Percentiles rank a stretch among this genome's conserved stretches.
Conservation (phyloP, 768 basidiomycete genomes). For the Tulasnella sp. region DNA sequence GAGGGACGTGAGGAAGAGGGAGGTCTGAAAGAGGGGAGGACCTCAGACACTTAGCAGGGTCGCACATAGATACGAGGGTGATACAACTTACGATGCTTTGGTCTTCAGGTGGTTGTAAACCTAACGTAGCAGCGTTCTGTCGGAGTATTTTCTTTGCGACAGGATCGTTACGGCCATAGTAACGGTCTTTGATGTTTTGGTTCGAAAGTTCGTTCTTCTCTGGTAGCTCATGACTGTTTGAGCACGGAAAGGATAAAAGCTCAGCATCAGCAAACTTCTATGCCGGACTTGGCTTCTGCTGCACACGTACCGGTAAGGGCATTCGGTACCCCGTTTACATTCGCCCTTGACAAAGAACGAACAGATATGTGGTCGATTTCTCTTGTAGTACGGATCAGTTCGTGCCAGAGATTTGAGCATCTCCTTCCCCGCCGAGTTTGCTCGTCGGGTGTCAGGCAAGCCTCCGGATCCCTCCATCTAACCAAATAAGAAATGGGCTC, state of each 20-base stretch:
- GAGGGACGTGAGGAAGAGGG: constrained; percentile 77
- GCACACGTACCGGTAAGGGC: constrained; percentile 69
- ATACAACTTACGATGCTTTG: constrained; percentile 68
- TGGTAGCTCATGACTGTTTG: constrained; percentile 80
- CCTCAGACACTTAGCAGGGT: constrained; percentile 3
- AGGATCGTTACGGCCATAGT: constrained; percentile 88
- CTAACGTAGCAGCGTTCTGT: constrained; percentile 72
- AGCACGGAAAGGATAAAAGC: neutral
- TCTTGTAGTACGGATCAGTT: constrained; percentile 95
- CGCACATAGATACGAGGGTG: constrained; percentile 3
- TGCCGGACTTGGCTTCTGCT: neutral
- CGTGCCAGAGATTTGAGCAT: constrained; percentile 94
- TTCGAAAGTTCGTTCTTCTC: constrained; percentile 75
- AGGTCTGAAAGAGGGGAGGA: constrained; percentile 51
- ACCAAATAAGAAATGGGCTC: neutral
- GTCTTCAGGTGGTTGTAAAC: constrained; percentile 88
- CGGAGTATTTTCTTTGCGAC: constrained; percentile 88
- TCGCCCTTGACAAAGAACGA: constrained; percentile 95
- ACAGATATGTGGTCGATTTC: constrained; percentile 90
- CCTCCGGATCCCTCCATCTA: constrained; percentile 72
- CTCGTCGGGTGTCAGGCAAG: constrained; percentile 53
- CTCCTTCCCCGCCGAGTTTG: constrained; percentile 83
- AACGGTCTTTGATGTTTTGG: constrained; percentile 93
- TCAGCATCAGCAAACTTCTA: neutral
- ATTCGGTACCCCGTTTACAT: constrained; percentile 85